Evolutionary conservation across 768 basidiomycete genomes (phyloP), one percentile per base, ranked within the genome.

Genomic region (Piloderma croceum): DNA sequence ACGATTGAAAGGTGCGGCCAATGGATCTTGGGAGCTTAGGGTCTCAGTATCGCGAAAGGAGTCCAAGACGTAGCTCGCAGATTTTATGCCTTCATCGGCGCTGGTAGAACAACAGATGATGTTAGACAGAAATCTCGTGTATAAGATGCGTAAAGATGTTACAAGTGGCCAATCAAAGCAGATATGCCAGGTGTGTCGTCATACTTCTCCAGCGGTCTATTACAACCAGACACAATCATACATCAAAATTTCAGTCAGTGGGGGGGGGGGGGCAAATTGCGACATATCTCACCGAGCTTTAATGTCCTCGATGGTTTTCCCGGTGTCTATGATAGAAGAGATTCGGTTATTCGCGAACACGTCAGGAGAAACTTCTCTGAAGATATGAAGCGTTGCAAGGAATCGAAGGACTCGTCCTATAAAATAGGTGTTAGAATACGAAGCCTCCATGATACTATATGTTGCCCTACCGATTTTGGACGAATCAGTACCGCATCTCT

Each of bases 1-100:
- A 6, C 51, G 36, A 33, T 56, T 59, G 48, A 60, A 57, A 1
- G 60, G 42, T 4, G 52, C 41, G 22, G 40, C 23, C 34, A 38
- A 24, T 17, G 17, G n/a, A 34, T 44, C 31, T 31, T 24, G 18
- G 15, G 49, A 50, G 7, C 31, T 3, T 5, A 48, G 36, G n/a
- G 34, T 43, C 7, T 38, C 25, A 11, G 50, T 39, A 18, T 50
- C 45, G 23, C 47, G 31, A 6, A 63, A 23, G 1, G 78, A 71
- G 52, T 89, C 86, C 0, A 83, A 81, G 42, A 89, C 69, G 49
- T 83, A 87, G 5, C 80, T 79, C 7, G 83, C 76, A 1, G 83
- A 71, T 59, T 88, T 88, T 64, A 79, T 76, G 29, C 86, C 71
- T 52, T 89, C 86, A 51, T 89, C 85, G 5, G 81, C 72, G 47